Evolutionary conservation across 768 basidiomycete genomes (phyloP).

Genomic region (Lactarius sanguifluus): DNA sequence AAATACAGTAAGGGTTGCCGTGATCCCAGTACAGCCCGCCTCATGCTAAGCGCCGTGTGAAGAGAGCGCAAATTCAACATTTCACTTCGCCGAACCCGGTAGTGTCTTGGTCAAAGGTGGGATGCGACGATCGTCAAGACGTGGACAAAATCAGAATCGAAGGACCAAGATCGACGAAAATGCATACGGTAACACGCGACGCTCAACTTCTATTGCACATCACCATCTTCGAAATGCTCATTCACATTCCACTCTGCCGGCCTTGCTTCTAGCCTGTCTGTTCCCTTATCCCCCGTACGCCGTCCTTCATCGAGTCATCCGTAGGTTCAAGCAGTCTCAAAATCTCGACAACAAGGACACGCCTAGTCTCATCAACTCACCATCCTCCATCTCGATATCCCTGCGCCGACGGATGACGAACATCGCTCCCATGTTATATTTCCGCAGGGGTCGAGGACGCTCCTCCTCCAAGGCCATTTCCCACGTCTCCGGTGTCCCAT

Average conservation of each 20-base stretch:
- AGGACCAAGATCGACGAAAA: not conserved
- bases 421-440: conserved; percentile 1
- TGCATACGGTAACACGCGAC: too few species aligned
- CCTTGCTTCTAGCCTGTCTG: not conserved
- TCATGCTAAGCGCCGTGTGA: not conserved
- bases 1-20: too few species aligned
- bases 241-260: not conserved
- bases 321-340: not conserved
- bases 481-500: conserved; percentile 4
- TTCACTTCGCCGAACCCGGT: not conserved
- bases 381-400: conserved; percentile 8
- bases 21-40: too few species aligned
- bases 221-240: not conserved
- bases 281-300: not conserved
- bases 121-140: not conserved
- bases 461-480: not conserved
- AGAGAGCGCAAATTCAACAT: not conserved
- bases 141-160: not conserved
- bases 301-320: conserved; percentile 14
- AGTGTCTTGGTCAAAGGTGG: not conserved
- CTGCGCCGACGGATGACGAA: conserved; percentile 7
- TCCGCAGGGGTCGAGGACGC: not conserved
- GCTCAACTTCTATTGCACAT: not conserved
- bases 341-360: not conserved
- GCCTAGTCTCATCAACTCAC: conserved; percentile 14